Base-by-base conservation (phyloP, 176 grass and related monocot species). In the Oryza meridionalis region DNA sequence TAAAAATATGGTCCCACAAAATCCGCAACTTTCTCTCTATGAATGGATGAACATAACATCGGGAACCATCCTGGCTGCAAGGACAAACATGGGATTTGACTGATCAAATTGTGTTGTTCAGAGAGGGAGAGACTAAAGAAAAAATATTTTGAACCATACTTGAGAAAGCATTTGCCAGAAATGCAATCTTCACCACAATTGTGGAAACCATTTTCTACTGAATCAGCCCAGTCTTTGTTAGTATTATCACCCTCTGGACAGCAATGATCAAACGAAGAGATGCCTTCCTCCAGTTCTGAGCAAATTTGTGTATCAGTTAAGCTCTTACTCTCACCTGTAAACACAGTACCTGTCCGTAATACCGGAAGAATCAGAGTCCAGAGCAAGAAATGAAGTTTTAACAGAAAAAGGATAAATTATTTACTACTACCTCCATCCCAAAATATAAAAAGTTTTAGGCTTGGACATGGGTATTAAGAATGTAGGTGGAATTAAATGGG, bases 11-110 rank as follows among this genome's bases (percentile, higher is more conserved):
- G 80, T 45, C 82, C 47, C 63, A 77, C 70, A 87, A 25, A 70
- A 82, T 78, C 67, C 81, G 71, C 80, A 96, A 79, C 78, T 79
- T 98, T 65, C 84, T 90, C 70, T 84, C 84, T 26, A 96, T 81
- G 16, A 86, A 77, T 38, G 91, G 93, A 82, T 99, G 93, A 67
- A 96, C 49, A 86, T 87, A 87, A 82, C 85, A 90, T 67, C 45
- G 17, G 59, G 84, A 81, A 86, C 85, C 89, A 88, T 84, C 62
- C 45, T 86, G 46, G 64, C 96, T 99, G 73, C 83, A 91, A 26
- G 49, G 13, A 19, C 44, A 87, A 63, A 83, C 26, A 82, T 0
- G 1, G 47, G 27, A 67, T 55, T 72, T 44, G 49, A 67, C 45
- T 15, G 16, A 67, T 79, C 55, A 84, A 69, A 70, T 11, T 78